These are phyloP conservation scores for Pelagomonas calceolata DNA, from an alignment of 108 stramenopile genomes.

Conservation along the genomic window DNA sequence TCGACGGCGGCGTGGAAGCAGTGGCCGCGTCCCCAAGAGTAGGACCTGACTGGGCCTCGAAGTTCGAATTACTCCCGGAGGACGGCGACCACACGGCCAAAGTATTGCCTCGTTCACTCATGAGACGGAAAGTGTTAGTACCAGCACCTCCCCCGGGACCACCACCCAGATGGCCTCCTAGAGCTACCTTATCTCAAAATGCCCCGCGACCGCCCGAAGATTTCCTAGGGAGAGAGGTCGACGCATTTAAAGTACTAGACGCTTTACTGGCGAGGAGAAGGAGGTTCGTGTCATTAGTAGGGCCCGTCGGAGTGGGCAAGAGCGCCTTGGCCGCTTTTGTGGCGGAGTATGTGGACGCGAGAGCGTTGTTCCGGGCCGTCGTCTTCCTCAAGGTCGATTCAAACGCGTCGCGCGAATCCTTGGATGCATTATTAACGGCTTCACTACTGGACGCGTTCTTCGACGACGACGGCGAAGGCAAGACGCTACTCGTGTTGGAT, in stretches of 20 bases:
- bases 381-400: slow-evolving; percentile 23
- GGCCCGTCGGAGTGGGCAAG: slow-evolving; percentile 61
- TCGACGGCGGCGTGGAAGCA: slow-evolving; percentile 66
- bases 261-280: slow-evolving; percentile 40
- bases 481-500: slow-evolving; percentile 59
- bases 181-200: slow-evolving; percentile 33
- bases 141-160: slow-evolving; percentile 10
- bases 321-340: slow-evolving; percentile 48
- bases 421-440: slow-evolving; percentile 33
- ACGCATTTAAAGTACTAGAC: slow-evolving; percentile 55
- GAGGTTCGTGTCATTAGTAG: slow-evolving; percentile 49
- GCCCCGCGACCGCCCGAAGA: slow-evolving; percentile 59
- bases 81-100: slow-evolving; percentile 66
- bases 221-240: slow-evolving; percentile 66
- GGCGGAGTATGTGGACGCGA: slow-evolving; percentile 66
- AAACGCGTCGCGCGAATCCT: neutral
- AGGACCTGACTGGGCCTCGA: slow-evolving; percentile 35
- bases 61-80: slow-evolving; percentile 65
- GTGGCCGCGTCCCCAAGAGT: slow-evolving; percentile 61
- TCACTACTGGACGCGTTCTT: slow-evolving; percentile 19
- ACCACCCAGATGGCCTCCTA: slow-evolving; percentile 44
- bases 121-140: slow-evolving; percentile 26
- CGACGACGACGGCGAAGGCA: slow-evolving; percentile 14
- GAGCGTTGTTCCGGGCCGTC: slow-evolving; percentile 39
- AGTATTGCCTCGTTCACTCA: slow-evolving; percentile 59